Evolutionary conservation across 2,329 filamentous ascomycete genomes (phyloP), one percentile per base, ranked within the genome.

Genomic region (Rachicladosporium sp.): DNA sequence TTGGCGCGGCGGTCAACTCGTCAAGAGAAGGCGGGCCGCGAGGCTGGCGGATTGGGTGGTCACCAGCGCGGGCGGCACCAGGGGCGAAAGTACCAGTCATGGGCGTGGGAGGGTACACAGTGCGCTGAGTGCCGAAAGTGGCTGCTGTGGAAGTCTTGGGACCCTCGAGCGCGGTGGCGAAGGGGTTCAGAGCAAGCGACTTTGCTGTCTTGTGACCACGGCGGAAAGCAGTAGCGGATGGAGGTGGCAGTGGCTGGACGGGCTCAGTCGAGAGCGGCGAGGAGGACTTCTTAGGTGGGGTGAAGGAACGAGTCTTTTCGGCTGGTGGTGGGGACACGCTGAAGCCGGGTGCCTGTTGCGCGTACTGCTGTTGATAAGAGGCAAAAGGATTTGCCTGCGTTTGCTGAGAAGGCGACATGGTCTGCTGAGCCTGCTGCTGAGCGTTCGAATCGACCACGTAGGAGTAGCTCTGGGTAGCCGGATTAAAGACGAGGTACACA

Each of bases 41-140:
- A 38, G 91, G 91, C 64, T 98, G 91, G 43, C 91, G 87, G 38
- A 85, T 67, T 6, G 91, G 91, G 58, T 98, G 91, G 65, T 96
- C 91, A 50, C 91, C 91, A 55, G 87, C 87, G 58, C 91, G 86
- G 43, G 73, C 84, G 60, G 95, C 88, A 38, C 91, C 91, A 42
- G 91, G 91, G 35, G 87, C 91, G 56, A 96, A 96, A 5, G 80
- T 82, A 45, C 87, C 87, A 30, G 80, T 87, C 61, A 80, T 66
- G 1, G 86, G 87, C 6, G 86, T 89, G 30, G 78, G 69, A 4
- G 89, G 86, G 59, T 94, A 82, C 5, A 50, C 50, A 11, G 47
- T 48, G 32, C 57, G 56, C 43, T 58, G 55, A 35, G 51, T 53
- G 30, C 76, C 76, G 33, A 64, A 62, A 4, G 62, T 59, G 32